Evolutionary conservation across 2,329 filamentous ascomycete species (phyloP), one percentile per base, ranked within the genome.

Genomic region (Colletotrichum brevisporum): DNA sequence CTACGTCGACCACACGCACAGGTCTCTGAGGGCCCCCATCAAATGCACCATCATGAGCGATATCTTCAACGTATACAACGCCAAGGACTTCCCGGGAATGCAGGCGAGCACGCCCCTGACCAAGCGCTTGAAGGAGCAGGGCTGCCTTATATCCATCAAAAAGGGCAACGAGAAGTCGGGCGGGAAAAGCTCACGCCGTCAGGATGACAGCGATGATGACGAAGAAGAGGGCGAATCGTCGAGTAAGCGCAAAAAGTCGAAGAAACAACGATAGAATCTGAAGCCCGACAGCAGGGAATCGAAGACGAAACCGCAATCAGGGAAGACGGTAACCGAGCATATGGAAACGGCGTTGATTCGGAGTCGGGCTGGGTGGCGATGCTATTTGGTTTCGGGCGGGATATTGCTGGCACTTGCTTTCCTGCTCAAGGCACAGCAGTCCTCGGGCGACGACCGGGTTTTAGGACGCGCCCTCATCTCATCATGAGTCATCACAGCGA

Each of bases 81-180:
- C 93, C 51, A 96, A 95, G 77, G 93, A 95, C 76, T 96, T 96
- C 69, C 92, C 92, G 0, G 93, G 93, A 6, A 96, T 96, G 93
- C 86, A 90, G 66, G 90, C 92, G 1, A 94, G 92, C 77, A 94
- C 92, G 27, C 84, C 87, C 18, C 81, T 96, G 45, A 93, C 93
- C 1, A 92, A 92, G 77, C 85, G 88, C 39, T 82, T 96, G 66
- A 93, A 94, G 78, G 86, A 92, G 74, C 93, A 95, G 80, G 93
- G 93, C 4, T 93, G 93, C 75, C 90, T 94, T 57, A 94, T 96
- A 70, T 93, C 93, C 43, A 93, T 95, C 71, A 95, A 95, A 82
- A 96, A 95, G 77, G 93, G 93, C 15, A 94, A 93, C 73, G 91
- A 94, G 68, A 90, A 89, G 78, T 82, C 82, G 16, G 79, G 73